Evolutionary conservation across 371 early-diverging fungal species (phyloP), one percentile per base, ranked within the genome.

Genomic region (Haplosporangium sp.): DNA sequence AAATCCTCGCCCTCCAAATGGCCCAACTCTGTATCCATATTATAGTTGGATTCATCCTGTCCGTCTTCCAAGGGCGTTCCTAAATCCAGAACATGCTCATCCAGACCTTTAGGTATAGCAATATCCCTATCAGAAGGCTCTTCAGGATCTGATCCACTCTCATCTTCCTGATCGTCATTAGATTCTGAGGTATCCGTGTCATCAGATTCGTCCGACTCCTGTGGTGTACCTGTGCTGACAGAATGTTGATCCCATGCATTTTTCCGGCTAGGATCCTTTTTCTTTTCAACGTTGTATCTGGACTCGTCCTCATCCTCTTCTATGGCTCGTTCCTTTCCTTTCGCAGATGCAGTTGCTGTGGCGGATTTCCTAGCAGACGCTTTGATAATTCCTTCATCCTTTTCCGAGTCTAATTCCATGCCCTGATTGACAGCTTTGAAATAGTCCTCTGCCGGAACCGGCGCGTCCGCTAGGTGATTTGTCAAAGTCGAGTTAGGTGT

Each of bases 1-100:
- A 77, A 77, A 18, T 64, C 51, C n/a, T 67, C 57, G 10, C 62
- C 64, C 3, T 77, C 68, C 52, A 77, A 45, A 47, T 77, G 79
- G 3, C 56, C 57, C 20, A 77, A 61, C 36, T 71, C 72, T 7
- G 53, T 38, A 20, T 67, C 62, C 20, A 67, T 47, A 42, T 71
- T 68, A 41, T 67, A 72, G 21, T 64, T 74, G 18, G n/a, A 29
- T 2, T 55, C 61, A 0, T 62, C 64, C 23, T 64, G 23, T 5
- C 12, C 18, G 14, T 54, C 48, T 13, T 38, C 29, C 23, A 13
- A 14, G 20, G 54, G n/a, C 5, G 48, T n/a, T 21, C 64, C 58
- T 5, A 74, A 13, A 20, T 70, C 74, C 38, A 67, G 43, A 41
- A 63, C 57, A 64, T 71, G 71, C 37, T 68, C 63, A 29, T 67